Conservation (phyloP, 352 stramenopile species). For the Globisporangium heterothallicum region DNA sequence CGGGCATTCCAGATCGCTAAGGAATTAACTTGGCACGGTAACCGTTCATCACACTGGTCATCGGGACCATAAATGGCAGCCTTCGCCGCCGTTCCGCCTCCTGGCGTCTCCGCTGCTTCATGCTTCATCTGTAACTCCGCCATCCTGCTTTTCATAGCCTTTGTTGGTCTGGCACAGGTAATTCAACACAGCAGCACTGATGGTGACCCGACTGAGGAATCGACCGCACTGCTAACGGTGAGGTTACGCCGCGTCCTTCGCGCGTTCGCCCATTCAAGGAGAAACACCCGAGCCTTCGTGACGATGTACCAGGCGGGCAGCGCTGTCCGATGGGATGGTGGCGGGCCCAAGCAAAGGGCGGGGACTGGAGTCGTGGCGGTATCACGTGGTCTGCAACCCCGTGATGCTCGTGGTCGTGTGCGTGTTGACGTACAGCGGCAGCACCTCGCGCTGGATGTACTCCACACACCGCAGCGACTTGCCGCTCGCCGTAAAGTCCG, state of each 20-base stretch:
- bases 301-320: too few relatives aligned
- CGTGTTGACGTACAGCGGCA: conserved; percentile 96
- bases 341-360: too few relatives aligned
- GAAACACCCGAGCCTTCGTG: not conserved
- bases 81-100: conserved; percentile 3
- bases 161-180: conserved; percentile 1
- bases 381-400: conserved; percentile 86
- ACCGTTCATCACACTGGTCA: not conserved
- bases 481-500: conserved; percentile 92
- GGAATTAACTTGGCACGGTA: too few relatives aligned
- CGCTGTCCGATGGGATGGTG: too few relatives aligned
- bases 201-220: not conserved
- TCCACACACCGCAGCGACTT: conserved; percentile 86
- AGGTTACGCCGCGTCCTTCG: not conserved
- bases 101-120: not conserved
- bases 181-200: conserved; percentile 3
- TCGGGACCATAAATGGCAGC: conserved; percentile 4
- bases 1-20: too few relatives aligned
- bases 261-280: not conserved
- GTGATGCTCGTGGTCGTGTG: conserved; percentile 89
- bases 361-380: conserved; percentile 75
- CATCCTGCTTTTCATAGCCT: not conserved
- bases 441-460: conserved; percentile 81
- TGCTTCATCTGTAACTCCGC: conserved; percentile 6
- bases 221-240: not conserved